Conservation (phyloP, 176 grass and related monocot species). For the Aegilops umbellulata region DNA sequence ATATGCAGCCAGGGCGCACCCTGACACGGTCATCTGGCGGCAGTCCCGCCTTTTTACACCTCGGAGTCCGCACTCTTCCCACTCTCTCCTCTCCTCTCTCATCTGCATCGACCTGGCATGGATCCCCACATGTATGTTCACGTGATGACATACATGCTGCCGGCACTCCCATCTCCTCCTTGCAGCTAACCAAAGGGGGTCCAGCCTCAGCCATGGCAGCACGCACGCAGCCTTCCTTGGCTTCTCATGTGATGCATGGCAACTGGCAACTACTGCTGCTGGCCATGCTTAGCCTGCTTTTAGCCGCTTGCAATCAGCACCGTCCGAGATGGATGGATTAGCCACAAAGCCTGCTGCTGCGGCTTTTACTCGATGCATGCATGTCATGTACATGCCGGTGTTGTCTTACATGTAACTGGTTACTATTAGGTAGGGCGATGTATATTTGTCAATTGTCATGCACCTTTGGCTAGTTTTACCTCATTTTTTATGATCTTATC, state of each 20-base stretch:
- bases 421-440: no score
- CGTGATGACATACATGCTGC: constrained; percentile 49
- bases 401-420: neutral
- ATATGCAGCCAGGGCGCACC: constrained; percentile 23
- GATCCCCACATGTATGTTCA: constrained; percentile 61
- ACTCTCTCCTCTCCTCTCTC: constrained; percentile 32
- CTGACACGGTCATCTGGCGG: constrained; percentile 50
- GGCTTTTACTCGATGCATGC: neutral
- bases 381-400: neutral
- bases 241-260: constrained; percentile 45
- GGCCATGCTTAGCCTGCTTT: neutral
- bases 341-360: neutral
- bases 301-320: neutral
- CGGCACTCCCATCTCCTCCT: neutral
- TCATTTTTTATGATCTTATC: no score
- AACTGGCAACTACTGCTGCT: neutral
- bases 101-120: constrained; percentile 11
- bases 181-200: neutral
- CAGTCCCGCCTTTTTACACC: constrained; percentile 39
- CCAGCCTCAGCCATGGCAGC: constrained; percentile 16
- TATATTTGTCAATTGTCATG: no score
- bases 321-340: neutral
- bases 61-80: constrained; percentile 47
- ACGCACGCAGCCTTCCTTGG: neutral
- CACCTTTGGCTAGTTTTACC: neutral